phyloP scores from a whole-genome alignment of 2,329 filamentous ascomycete species.

The Pestalotiopsis sp. region DNA sequence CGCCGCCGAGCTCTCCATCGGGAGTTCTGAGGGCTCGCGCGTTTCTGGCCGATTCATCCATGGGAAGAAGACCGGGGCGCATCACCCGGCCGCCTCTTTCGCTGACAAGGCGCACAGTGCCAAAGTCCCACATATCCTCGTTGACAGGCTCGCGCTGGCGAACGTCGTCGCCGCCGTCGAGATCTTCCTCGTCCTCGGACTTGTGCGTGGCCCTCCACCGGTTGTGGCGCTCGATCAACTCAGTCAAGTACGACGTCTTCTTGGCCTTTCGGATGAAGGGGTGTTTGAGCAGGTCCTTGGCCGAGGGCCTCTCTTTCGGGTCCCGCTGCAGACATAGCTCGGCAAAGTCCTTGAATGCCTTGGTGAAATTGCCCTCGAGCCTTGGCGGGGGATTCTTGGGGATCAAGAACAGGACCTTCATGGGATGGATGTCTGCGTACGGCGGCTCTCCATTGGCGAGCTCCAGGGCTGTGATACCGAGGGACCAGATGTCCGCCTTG shows the following conservation, averaged over 20 bases:
- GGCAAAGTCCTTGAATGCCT: slow-evolving; percentile 82
- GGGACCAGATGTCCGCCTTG: slow-evolving; percentile 97
- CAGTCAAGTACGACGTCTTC: slow-evolving; percentile 94
- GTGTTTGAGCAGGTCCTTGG: slow-evolving; percentile 84
- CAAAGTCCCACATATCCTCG: slow-evolving; percentile 98
- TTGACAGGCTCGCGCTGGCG: slow-evolving; percentile 60
- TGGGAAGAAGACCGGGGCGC: slow-evolving; percentile 63
- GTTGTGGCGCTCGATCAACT: slow-evolving; percentile 88
- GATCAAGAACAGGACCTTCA: slow-evolving; percentile 97
- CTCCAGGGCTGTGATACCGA: slow-evolving; percentile 92
- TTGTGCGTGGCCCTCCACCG: slow-evolving; percentile 85
- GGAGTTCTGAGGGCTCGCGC: slow-evolving; percentile 62
- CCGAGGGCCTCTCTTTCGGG: slow-evolving; percentile 83
- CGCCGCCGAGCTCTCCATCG: slow-evolving; percentile 54
- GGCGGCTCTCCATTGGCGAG: slow-evolving; percentile 90
- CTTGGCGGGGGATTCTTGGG: slow-evolving; percentile 89
- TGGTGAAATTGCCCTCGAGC: slow-evolving; percentile 80
- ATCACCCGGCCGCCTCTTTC: slow-evolving; percentile 61
- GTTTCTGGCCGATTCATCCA: slow-evolving; percentile 84
- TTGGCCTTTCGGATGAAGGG: slow-evolving; percentile 90
- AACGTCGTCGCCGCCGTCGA: slow-evolving; percentile 59
- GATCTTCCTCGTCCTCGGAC: slow-evolving; percentile 67
- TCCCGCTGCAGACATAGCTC: slow-evolving; percentile 86
- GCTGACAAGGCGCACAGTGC: slow-evolving; percentile 83
- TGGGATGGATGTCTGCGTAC: slow-evolving; percentile 95